These are phyloP conservation scores for Tetraselmis striata DNA, from an alignment of 139 green algal genomes.

Conservation along the genomic window DNA sequence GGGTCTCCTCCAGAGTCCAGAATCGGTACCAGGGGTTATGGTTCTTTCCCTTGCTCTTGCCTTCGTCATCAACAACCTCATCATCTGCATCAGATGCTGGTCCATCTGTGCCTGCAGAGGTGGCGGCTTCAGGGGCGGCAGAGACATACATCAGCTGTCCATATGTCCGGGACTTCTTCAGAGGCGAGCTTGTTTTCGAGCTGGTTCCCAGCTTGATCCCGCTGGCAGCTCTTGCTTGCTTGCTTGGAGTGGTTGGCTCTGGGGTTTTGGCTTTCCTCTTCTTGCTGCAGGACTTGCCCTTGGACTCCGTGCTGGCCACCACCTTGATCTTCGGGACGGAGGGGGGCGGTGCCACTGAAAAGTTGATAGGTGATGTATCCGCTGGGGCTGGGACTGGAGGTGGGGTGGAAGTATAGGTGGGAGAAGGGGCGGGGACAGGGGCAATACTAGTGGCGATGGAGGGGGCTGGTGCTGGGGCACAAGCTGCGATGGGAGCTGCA, in stretches of 20 bases:
- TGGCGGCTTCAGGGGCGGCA: no score
- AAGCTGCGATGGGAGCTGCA: neutral
- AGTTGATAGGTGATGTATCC: neutral
- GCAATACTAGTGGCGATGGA: no score
- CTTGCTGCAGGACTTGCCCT: no score
- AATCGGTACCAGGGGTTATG: neutral
- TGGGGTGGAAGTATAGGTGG: neutral
- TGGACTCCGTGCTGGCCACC: no score
- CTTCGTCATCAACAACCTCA: neutral
- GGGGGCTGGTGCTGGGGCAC: neutral
- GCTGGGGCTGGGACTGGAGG: neutral
- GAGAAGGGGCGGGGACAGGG: no score
- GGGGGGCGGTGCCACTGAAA: neutral
- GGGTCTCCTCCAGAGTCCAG: conserved; percentile 57
- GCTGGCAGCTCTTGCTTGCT: neutral
- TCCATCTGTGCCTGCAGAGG: no score
- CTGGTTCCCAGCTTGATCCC: neutral
- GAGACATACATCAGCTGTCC: neutral
- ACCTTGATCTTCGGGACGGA: neutral
- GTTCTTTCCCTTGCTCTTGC: neutral
- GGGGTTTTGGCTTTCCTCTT: no score
- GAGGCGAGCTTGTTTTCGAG: neutral
- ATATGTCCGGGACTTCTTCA: neutral
- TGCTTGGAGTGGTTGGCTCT: neutral
- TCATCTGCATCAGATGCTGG: neutral